A percentile compares a stretch with the other conserved stretches of the same genome.
Conservation (phyloP, 208 protist genomes). For the Leishmania tarentolae region DNA sequence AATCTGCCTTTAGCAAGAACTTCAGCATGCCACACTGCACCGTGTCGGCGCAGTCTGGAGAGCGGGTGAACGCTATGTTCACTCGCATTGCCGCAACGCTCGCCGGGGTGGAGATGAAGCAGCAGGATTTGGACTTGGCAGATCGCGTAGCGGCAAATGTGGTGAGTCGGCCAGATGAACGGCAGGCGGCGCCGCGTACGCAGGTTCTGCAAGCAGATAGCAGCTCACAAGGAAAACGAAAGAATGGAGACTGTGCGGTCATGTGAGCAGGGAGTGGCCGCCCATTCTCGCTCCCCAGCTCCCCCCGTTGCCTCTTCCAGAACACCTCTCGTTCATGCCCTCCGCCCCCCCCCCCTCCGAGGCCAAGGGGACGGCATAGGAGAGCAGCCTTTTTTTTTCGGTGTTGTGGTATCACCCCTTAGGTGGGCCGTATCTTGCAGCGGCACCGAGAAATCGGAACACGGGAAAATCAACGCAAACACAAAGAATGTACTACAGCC, state of each 20-base stretch:
- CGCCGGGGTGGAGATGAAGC: slow-evolving; percentile 65
- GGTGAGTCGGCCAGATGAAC: slow-evolving; percentile 43
- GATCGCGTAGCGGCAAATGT: slow-evolving; percentile 58
- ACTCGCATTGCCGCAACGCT: slow-evolving; percentile 87
- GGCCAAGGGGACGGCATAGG: background rate
- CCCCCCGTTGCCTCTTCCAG: background rate
- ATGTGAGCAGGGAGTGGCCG: slow-evolving; percentile 37
- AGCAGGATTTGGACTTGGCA: slow-evolving; percentile 72
- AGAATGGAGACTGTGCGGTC: slow-evolving; percentile 43
- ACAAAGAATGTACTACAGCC: background rate
- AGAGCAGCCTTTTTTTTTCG: background rate
- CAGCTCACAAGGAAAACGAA: slow-evolving; percentile 25
- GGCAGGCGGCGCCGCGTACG: slow-evolving; percentile 23
- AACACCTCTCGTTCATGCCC: background rate
- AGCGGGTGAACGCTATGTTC: slow-evolving; percentile 87
- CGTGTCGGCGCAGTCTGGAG: slow-evolving; percentile 93
- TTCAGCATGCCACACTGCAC: slow-evolving; percentile 67
- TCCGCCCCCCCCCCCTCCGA: background rate
- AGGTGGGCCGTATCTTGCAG: slow-evolving; percentile 1
- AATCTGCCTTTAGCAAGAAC: slow-evolving; percentile 65
- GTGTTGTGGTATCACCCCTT: background rate
- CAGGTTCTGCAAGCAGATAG: slow-evolving; percentile 13
- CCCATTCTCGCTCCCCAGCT: background rate
- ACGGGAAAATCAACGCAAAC: background rate
- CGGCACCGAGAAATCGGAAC: background rate